A percentile compares a stretch with the other conserved stretches of the same genome.
Evolutionary conservation across 2,329 filamentous ascomycete genomes (phyloP).

Genomic region (Botrytis paeoniae): DNA sequence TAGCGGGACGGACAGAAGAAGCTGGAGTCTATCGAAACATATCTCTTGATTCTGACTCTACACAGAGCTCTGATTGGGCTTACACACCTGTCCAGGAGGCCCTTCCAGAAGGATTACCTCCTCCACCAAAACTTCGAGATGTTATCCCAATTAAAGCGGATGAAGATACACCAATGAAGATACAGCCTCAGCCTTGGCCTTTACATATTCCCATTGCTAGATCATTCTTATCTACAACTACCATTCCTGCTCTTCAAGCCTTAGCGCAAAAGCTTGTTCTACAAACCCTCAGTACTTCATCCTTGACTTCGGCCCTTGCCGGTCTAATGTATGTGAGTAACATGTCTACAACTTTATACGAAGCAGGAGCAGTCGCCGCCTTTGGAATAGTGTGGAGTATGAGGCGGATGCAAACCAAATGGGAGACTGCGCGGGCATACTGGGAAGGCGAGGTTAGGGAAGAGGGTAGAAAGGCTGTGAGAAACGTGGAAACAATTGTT

Average conservation of each 20-base stretch:
- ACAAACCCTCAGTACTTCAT: constrained; percentile 67
- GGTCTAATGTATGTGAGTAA: constrained; percentile 56
- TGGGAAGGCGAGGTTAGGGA: constrained; percentile 68
- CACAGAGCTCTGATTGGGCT: constrained; percentile 26
- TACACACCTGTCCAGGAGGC: constrained; percentile 28
- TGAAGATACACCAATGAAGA: constrained; percentile 23
- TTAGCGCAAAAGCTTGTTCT: constrained; percentile 72
- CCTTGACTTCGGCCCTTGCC: constrained; percentile 54
- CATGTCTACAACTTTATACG: constrained; percentile 53
- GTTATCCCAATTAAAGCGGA: constrained; percentile 26
- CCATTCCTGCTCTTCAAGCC: constrained; percentile 68
- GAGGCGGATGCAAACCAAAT: constrained; percentile 57
- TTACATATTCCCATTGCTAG: constrained; percentile 70
- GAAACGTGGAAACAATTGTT: constrained; percentile 54
- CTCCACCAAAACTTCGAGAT: constrained; percentile 26
- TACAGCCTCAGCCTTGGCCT: constrained; percentile 55
- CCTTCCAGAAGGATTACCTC: constrained; percentile 21
- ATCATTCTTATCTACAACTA: constrained; percentile 61
- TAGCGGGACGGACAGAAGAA: constrained; percentile 72
- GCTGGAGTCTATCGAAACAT: constrained; percentile 46
- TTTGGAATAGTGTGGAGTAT: constrained; percentile 59
- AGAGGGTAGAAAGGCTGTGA: constrained; percentile 61
- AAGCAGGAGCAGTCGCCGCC: constrained; percentile 60
- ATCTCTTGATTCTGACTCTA: not conserved
- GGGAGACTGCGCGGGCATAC: constrained; percentile 57